phyloP scores from a whole-genome alignment of 352 stramenopile species.

The Plasmopara muralis region DNA sequence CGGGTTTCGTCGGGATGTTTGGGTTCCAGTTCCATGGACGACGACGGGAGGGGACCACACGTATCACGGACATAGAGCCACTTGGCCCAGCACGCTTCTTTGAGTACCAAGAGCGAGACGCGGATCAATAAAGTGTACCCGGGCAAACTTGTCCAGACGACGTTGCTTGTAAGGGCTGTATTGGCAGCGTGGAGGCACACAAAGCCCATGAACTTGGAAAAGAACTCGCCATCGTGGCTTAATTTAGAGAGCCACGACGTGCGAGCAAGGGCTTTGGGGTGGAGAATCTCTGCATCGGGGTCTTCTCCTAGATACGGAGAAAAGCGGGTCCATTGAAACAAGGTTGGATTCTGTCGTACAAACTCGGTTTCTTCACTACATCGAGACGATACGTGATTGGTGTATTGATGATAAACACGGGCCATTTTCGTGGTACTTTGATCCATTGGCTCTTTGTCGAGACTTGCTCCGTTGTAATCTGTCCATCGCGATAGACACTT shows the following conservation, averaged over 20 bases:
- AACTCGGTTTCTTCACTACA: slow-evolving; percentile 14
- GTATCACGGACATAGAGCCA: slow-evolving; percentile 50
- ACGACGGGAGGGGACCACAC: slow-evolving; percentile 26
- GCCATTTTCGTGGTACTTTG: slow-evolving; percentile 21
- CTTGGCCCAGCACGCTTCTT: slow-evolving; percentile 61
- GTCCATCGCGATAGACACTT: slow-evolving; percentile 51
- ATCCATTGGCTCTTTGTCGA: slow-evolving; percentile 31
- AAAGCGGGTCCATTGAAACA: slow-evolving; percentile 56
- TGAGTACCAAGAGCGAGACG: slow-evolving; percentile 49
- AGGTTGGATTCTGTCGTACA: slow-evolving; percentile 43
- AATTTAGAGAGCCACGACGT: slow-evolving; percentile 48
- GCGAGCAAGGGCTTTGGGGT: slow-evolving; percentile 32
- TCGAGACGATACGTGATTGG: slow-evolving; percentile 1
- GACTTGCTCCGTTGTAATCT: slow-evolving; percentile 40
- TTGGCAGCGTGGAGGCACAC: slow-evolving; percentile 45
- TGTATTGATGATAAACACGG: slow-evolving; percentile 18
- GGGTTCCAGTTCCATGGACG: slow-evolving; percentile 26
- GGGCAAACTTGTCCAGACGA: slow-evolving; percentile 48
- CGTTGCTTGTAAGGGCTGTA: slow-evolving; percentile 25
- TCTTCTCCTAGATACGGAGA: slow-evolving; percentile 49
- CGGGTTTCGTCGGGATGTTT: slow-evolving; percentile 25
- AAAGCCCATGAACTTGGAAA: slow-evolving; percentile 59
- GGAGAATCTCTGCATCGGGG: slow-evolving; percentile 53
- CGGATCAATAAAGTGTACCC: slow-evolving; percentile 59
- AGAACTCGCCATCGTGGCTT: slow-evolving; percentile 66